Evolutionary conservation across 345 rosid species (phyloP).

Genomic region (Psidium guajava): DNA sequence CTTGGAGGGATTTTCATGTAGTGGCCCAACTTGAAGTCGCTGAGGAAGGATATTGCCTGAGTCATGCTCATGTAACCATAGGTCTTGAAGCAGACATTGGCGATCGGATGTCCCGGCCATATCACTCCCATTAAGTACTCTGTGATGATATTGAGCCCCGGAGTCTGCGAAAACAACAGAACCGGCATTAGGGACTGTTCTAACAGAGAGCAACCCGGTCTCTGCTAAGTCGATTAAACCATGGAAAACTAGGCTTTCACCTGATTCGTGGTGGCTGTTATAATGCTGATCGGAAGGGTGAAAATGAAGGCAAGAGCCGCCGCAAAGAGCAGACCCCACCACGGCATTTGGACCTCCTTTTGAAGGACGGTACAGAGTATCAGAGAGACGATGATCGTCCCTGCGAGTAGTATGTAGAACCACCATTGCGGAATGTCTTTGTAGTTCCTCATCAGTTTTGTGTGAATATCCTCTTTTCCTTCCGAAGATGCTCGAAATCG

Average conservation of each 20-base stretch:
- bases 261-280: conserved; percentile 12
- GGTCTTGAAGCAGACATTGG: conserved; percentile 89
- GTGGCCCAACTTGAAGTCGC: conserved; percentile 86
- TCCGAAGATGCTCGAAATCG: conserved; percentile 1
- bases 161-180: conserved; percentile 35
- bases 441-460: conserved; percentile 3
- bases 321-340: conserved; percentile 11
- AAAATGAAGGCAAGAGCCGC: conserved; percentile 7
- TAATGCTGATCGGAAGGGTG: conserved; percentile 18
- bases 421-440: conserved; percentile 9
- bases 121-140: conserved; percentile 81
- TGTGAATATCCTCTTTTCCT: conserved; percentile 7
- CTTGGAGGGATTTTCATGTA: conserved; percentile 96
- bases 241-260: neutral
- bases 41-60: conserved; percentile 90
- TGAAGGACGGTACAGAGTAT: neutral
- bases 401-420: neutral
- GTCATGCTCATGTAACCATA: conserved; percentile 88
- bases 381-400: neutral
- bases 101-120: conserved; percentile 76
- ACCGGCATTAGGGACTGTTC: neutral
- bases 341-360: conserved; percentile 10
- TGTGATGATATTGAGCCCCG: conserved; percentile 76
- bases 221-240: neutral
- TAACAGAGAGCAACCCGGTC: neutral